Percentiles rank a stretch among this genome's conserved stretches.
phyloP scores from a whole-genome alignment of 805 yeast species.

The Metschnikowia drakensbergensis region DNA sequence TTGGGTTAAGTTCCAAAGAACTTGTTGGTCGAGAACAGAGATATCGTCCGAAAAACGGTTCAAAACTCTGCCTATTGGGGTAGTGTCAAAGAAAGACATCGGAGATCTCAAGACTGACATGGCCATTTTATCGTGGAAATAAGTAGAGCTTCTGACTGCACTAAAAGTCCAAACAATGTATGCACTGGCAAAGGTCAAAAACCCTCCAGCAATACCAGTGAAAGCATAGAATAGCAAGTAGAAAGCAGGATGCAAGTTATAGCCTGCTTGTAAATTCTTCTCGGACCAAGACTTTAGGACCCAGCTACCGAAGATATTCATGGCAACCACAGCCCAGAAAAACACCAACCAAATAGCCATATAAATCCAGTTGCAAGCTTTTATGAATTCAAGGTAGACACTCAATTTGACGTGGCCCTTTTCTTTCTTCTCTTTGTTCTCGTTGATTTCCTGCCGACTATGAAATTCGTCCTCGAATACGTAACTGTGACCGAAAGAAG shows the following conservation, averaged over 20 bases:
- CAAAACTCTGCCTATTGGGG: constrained; percentile 39
- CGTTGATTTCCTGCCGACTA: constrained; percentile 13
- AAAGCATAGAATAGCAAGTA: constrained; percentile 26
- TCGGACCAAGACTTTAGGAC: constrained; percentile 38
- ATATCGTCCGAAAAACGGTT: constrained; percentile 40
- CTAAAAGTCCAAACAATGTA: constrained; percentile 31
- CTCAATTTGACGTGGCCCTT: constrained; percentile 29
- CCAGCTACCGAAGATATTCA: constrained; percentile 26
- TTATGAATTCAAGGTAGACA: constrained; percentile 27
- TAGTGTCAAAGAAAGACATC: constrained; percentile 41
- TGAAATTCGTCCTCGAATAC: constrained; percentile 26
- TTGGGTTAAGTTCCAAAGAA: constrained; percentile 29
- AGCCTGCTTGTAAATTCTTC: constrained; percentile 22
- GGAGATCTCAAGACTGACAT: constrained; percentile 34
- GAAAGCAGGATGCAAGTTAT: constrained; percentile 23
- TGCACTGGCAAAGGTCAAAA: constrained; percentile 25
- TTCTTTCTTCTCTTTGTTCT: constrained; percentile 15
- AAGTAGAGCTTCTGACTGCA: constrained; percentile 28
- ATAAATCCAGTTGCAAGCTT: constrained; percentile 30
- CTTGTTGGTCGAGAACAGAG: constrained; percentile 28
- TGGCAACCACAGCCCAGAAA: constrained; percentile 22
- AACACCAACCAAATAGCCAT: constrained; percentile 19
- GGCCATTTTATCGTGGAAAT: constrained; percentile 38
- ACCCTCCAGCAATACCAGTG: constrained; percentile 28
- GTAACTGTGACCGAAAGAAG: constrained; percentile 33